phyloP scores from a whole-genome alignment of 345 rosid genomes.

The Pistacia integerrima region DNA sequence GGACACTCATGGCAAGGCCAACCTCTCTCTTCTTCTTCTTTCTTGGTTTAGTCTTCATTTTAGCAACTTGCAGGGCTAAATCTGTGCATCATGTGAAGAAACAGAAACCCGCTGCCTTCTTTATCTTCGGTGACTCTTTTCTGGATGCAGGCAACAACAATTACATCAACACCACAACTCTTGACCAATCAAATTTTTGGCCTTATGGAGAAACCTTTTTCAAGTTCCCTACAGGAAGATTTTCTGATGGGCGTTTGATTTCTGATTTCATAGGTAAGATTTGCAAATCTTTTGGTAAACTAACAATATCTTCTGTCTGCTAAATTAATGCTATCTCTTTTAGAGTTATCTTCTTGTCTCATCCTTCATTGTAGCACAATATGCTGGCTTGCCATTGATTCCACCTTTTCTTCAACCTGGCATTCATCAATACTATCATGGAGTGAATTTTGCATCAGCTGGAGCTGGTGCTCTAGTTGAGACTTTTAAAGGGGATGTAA shows the following conservation, averaged over 20 bases:
- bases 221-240: no score
- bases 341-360: slow-evolving; percentile 16
- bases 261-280: slow-evolving; percentile 76
- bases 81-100: no score
- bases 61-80: no score
- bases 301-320: slow-evolving; percentile 18
- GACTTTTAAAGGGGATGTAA: slow-evolving; percentile 62
- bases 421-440: slow-evolving; percentile 35
- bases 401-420: slow-evolving; percentile 79
- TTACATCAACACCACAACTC: no score
- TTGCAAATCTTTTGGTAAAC: slow-evolving; percentile 23
- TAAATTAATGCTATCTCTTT: not conserved
- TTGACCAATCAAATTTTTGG: no score
- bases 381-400: slow-evolving; percentile 68
- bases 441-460: slow-evolving; percentile 86
- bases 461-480: slow-evolving; percentile 86
- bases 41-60: no score
- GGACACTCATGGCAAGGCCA: no score
- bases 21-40: no score
- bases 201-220: no score
- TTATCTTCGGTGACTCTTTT: no score
- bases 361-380: slow-evolving; percentile 48
- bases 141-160: no score
- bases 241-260: slow-evolving; percentile 59
- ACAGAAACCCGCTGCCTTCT: no score